A percentile compares a stretch with the other conserved stretches of the same genome.
These are phyloP conservation scores for Candida boleticola DNA, from an alignment of 805 yeast species.

Conservation along the genomic window DNA sequence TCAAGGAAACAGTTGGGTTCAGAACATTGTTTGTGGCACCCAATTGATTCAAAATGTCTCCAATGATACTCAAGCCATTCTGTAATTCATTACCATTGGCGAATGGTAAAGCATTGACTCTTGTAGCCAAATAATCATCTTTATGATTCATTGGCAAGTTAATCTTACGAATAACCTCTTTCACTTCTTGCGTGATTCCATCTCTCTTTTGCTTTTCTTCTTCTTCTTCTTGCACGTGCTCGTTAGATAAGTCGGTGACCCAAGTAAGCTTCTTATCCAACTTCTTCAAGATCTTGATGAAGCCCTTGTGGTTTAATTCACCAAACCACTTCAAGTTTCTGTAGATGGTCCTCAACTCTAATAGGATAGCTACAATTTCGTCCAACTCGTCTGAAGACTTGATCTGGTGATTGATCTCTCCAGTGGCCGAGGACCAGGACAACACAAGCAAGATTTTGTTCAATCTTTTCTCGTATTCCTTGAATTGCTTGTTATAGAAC, in stretches of 20 bases:
- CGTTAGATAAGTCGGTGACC: slow-evolving; percentile 21
- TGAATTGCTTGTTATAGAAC: slow-evolving; percentile 69
- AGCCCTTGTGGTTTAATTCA: slow-evolving; percentile 87
- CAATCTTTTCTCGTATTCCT: slow-evolving; percentile 73
- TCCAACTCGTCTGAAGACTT: slow-evolving; percentile 41
- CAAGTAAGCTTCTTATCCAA: slow-evolving; percentile 69
- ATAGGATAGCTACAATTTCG: slow-evolving; percentile 49
- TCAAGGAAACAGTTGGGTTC: background rate
- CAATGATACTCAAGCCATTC: slow-evolving; percentile 50
- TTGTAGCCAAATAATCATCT: slow-evolving; percentile 50
- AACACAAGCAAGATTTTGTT: slow-evolving; percentile 40
- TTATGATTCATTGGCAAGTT: slow-evolving; percentile 33
- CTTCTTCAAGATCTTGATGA: slow-evolving; percentile 83
- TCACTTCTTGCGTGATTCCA: background rate
- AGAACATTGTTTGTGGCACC: slow-evolving; percentile 32
- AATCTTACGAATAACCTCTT: slow-evolving; percentile 6
- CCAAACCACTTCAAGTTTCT: slow-evolving; percentile 92
- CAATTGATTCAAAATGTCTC: slow-evolving; percentile 49
- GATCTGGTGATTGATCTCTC: slow-evolving; percentile 25
- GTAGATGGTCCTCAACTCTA: slow-evolving; percentile 72
- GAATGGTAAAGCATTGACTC: slow-evolving; percentile 73
- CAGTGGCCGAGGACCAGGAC: slow-evolving; percentile 22
- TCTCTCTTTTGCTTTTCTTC: background rate
- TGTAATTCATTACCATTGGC: slow-evolving; percentile 67
- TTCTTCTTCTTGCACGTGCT: slow-evolving; percentile 6